Evolutionary conservation across 1,139 yeast species (phyloP).

Genomic region (Suhomyces guaymorum): DNA sequence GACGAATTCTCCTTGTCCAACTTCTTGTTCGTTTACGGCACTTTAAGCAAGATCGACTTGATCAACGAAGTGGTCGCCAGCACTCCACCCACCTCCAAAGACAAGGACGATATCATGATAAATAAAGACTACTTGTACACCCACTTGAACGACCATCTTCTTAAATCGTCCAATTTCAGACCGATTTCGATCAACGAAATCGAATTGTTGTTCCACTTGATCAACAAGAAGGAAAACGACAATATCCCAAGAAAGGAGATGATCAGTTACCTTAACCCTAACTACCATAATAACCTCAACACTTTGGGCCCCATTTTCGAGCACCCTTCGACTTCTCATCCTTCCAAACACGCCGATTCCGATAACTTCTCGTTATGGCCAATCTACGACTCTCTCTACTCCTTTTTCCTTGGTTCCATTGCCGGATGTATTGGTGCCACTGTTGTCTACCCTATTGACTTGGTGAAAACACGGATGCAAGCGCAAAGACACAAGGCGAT

Average conservation of each 20-base stretch:
- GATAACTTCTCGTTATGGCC: conserved; percentile 53
- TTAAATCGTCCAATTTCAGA: conserved; percentile 53
- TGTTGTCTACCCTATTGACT: conserved; percentile 95
- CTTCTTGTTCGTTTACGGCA: conserved; percentile 45
- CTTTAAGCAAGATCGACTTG: conserved; percentile 47
- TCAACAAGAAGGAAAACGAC: conserved; percentile 45
- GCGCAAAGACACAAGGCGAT: conserved; percentile 78
- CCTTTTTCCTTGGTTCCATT: conserved; percentile 85
- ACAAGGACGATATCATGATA: conserved; percentile 47
- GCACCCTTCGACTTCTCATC: conserved; percentile 32
- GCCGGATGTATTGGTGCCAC: conserved; percentile 99
- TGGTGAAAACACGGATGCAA: conserved; percentile 97
- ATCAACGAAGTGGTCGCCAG: conserved; percentile 64
- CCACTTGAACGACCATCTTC: conserved; percentile 52
- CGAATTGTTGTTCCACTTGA: conserved; percentile 49
- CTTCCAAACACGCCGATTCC: conserved; percentile 30
- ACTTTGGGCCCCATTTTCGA: conserved; percentile 44
- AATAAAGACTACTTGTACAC: conserved; percentile 45
- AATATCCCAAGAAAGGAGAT: conserved; percentile 54
- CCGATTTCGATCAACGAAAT: conserved; percentile 47
- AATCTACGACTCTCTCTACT: conserved; percentile 82
- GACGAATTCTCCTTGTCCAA: conserved; percentile 42
- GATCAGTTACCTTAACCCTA: conserved; percentile 51
- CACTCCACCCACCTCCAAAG: conserved; percentile 47
- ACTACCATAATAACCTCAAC: conserved; percentile 38